These are phyloP conservation scores for Syzygium grande DNA, from an alignment of 345 rosid species.

Conservation along the genomic window DNA sequence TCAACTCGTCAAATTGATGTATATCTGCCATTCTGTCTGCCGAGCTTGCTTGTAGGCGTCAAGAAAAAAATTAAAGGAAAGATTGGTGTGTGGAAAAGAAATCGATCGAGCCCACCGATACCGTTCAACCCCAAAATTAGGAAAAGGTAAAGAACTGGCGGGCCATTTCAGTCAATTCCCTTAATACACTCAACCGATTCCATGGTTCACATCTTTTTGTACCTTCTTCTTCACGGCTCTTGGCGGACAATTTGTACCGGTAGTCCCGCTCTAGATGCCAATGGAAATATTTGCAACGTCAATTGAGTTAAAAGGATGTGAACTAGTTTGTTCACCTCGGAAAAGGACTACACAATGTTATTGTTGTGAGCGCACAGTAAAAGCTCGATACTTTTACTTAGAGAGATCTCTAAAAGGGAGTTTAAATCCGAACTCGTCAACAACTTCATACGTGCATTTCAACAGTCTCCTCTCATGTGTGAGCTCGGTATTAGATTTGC, in stretches of 20 bases:
- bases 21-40: background rate
- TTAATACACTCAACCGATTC: background rate
- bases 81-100: background rate
- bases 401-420: too few species aligned
- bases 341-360: background rate
- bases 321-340: background rate
- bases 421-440: too few species aligned
- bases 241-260: background rate
- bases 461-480: too few species aligned
- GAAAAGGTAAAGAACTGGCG: background rate
- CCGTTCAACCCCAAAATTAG: background rate
- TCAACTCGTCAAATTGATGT: background rate
- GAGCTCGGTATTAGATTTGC: too few species aligned
- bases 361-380: background rate
- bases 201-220: background rate
- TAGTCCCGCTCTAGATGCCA: background rate
- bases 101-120: background rate
- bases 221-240: background rate
- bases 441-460: too few species aligned
- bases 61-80: background rate
- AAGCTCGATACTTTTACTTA: too few species aligned
- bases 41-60: too few species aligned
- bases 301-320: background rate
- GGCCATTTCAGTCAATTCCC: background rate
- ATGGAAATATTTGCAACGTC: background rate